These are phyloP conservation scores for Camellia oleifera DNA, from an alignment of 179 eudicot species.

Conservation along the genomic window DNA sequence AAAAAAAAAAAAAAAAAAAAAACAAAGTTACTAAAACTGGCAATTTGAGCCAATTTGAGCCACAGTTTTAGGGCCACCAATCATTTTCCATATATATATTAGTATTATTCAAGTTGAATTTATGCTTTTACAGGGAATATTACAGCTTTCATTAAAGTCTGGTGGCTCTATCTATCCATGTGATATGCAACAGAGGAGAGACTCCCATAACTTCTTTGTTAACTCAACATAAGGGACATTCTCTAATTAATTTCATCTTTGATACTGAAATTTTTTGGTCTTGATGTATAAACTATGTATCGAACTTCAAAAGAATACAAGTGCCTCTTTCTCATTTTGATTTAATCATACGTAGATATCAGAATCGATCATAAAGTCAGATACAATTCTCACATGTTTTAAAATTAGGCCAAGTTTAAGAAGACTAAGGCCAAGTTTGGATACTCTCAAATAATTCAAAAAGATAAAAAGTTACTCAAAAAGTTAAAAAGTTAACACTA, in stretches of 20 bases:
- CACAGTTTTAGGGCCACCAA: no score
- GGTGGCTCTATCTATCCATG: conserved; percentile 13
- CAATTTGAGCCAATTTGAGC: no score
- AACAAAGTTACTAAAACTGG: no score
- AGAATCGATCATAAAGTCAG: no score
- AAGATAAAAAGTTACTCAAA: no score
- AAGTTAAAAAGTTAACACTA: no score
- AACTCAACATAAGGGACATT: not conserved
- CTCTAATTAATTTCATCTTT: conserved; percentile 3
- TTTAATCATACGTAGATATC: not conserved
- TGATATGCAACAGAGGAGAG: conserved; percentile 6
- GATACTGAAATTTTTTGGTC: not conserved
- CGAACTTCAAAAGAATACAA: not conserved
- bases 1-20: no score
- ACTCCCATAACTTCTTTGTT: conserved; percentile 3
- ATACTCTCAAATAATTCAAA: no score
- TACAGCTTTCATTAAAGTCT: not conserved
- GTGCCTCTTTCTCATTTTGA: not conserved
- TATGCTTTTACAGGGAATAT: conserved; percentile 14
- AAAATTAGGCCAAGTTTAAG: no score
- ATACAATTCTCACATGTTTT: no score
- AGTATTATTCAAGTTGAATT: not conserved
- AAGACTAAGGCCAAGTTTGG: no score
- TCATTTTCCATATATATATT: no score
- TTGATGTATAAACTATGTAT: not conserved